These are phyloP conservation scores for Umbelopsis isabellina DNA, from an alignment of 192 early-diverging fungal species.

Conservation along the genomic window DNA sequence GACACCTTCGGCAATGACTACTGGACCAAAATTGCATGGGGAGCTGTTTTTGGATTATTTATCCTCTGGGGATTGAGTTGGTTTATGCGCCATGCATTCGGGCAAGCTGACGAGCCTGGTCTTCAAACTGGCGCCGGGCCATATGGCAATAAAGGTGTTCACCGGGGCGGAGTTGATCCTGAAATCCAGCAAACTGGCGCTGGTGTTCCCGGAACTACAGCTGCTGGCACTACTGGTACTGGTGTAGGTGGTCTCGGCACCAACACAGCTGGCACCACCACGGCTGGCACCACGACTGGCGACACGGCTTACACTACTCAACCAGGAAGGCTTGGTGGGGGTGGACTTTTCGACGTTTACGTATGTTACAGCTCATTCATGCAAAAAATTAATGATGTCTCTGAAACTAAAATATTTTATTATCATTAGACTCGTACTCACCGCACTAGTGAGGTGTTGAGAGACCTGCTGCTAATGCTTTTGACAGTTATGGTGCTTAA, in stretches of 20 bases:
- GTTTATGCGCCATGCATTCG: conserved; percentile 30
- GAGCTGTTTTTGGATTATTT: conserved; percentile 34
- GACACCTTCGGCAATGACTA: conserved; percentile 15
- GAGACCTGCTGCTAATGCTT: conserved; percentile 34
- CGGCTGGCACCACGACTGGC: background rate
- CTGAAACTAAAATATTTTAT: background rate
- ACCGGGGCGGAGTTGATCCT: background rate
- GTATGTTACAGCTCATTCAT: background rate
- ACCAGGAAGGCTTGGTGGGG: background rate
- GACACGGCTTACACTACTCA: background rate
- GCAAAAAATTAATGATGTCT: background rate
- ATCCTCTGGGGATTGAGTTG: conserved; percentile 36
- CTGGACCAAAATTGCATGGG: conserved; percentile 32
- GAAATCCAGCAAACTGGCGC: background rate
- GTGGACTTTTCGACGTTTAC: background rate
- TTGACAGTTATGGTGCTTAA: conserved; percentile 40
- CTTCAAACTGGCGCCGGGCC: background rate
- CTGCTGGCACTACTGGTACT: background rate
- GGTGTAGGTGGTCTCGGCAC: background rate
- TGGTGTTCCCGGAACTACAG: background rate
- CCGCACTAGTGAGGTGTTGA: background rate
- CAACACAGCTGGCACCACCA: background rate
- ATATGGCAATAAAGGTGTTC: conserved; percentile 3
- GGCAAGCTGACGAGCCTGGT: conserved; percentile 12
- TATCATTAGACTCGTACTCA: conserved; percentile 4